These are phyloP conservation scores for Moesziomyces antarcticus DNA, from an alignment of 1,284 basidiomycete genomes.

Conservation along the genomic window DNA sequence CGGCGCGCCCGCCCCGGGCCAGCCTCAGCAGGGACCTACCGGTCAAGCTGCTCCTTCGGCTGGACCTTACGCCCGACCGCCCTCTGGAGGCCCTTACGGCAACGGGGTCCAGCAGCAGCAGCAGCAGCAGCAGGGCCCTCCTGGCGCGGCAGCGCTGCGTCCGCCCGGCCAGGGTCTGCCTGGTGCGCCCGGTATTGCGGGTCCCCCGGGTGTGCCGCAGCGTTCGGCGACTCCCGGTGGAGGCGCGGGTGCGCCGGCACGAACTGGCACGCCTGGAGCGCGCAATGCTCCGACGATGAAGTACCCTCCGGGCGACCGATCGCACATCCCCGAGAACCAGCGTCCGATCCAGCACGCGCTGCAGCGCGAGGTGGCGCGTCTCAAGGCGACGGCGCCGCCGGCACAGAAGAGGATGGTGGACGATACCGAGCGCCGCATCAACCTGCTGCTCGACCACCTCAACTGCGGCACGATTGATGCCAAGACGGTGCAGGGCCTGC, in stretches of 20 bases:
- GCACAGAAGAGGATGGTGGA: constrained; percentile 86
- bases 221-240: constrained; percentile 68
- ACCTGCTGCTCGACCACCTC: constrained; percentile 86
- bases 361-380: constrained; percentile 48
- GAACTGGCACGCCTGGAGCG: constrained; percentile 50
- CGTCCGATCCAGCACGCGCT: constrained; percentile 75
- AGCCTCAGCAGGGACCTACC: constrained; percentile 36
- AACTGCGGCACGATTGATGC: constrained; percentile 83
- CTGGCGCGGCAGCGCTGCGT: constrained; percentile 35
- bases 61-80: constrained; percentile 44
- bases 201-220: constrained; percentile 65
- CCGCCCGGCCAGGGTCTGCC: constrained; percentile 33
- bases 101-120: constrained; percentile 21
- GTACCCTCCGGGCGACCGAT: constrained; percentile 91
- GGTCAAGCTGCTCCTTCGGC: constrained; percentile 40
- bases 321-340: constrained; percentile 83
- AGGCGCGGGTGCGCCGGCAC: constrained; percentile 63
- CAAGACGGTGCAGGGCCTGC: constrained; percentile 58
- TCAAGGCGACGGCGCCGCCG: constrained; percentile 71
- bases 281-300: constrained; percentile 71
- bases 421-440: constrained; percentile 87
- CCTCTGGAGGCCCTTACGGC: constrained; percentile 28
- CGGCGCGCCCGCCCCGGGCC: constrained; percentile 21
- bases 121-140: constrained; percentile 21
- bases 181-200: constrained; percentile 36